phyloP scores from a whole-genome alignment of 1,284 basidiomycete genomes.

The Microbotryum lychnidis-dioicae region DNA sequence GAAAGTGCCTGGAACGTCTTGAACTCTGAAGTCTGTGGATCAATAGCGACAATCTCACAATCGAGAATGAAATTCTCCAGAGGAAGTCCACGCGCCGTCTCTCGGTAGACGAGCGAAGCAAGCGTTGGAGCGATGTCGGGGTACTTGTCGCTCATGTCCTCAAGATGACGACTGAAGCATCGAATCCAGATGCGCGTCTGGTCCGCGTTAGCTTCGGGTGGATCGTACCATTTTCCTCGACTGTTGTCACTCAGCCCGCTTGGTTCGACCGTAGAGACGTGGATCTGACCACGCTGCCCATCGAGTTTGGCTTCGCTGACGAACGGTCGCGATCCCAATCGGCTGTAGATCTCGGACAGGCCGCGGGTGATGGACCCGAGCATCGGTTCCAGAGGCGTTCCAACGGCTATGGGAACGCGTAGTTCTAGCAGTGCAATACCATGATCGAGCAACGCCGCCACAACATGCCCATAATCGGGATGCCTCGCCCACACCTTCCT shows the following conservation, averaged over 20 bases:
- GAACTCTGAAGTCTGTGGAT: constrained; percentile 56
- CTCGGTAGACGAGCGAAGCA: constrained; percentile 37
- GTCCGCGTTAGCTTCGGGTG: neutral
- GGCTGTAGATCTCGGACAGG: constrained; percentile 69
- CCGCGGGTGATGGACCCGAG: constrained; percentile 58
- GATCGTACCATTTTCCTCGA: constrained; percentile 6
- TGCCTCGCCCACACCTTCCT: constrained; percentile 75
- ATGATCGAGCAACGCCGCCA: constrained; percentile 49
- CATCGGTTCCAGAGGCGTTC: constrained; percentile 48
- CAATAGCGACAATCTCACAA: constrained; percentile 53
- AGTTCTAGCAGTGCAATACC: constrained; percentile 32
- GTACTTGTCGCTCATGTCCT: constrained; percentile 56
- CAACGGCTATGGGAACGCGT: constrained; percentile 64
- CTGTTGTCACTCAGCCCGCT: neutral
- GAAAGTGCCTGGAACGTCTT: constrained; percentile 80
- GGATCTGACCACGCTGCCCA: constrained; percentile 79
- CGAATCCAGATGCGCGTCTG: constrained; percentile 48
- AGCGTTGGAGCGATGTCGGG: constrained; percentile 67
- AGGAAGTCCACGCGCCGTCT: constrained; percentile 34
- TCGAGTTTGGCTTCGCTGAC: constrained; percentile 76
- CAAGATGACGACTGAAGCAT: constrained; percentile 80
- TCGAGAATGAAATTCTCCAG: constrained; percentile 28
- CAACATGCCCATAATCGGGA: constrained; percentile 76
- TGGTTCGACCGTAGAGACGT: constrained; percentile 43
- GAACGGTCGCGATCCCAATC: constrained; percentile 57